Percentiles rank a stretch among this genome's conserved stretches.
Conservation (phyloP, 441 rosid species). For the Mallotus japonicus region DNA sequence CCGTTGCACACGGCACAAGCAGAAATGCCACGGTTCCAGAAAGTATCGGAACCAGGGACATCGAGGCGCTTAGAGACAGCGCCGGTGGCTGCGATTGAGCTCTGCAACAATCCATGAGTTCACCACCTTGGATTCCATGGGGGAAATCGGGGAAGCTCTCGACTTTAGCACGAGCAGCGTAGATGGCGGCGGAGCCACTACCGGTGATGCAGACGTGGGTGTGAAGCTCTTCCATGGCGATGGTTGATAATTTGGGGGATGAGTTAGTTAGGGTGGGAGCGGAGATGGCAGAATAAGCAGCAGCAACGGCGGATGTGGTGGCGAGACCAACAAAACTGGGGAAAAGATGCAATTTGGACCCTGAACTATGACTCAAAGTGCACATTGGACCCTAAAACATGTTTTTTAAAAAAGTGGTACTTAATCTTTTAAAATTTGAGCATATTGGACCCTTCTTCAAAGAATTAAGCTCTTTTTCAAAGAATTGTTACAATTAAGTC, state of each 20-base stretch:
- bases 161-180: conserved; percentile 77
- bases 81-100: conserved; percentile 63
- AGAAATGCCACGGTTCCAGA: conserved; percentile 78
- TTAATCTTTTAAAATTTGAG: too few relatives aligned
- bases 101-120: conserved; percentile 58
- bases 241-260: conserved; percentile 5
- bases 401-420: too few relatives aligned
- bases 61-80: conserved; percentile 69
- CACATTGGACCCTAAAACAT: too few relatives aligned
- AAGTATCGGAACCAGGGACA: conserved; percentile 56
- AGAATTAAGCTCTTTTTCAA: too few relatives aligned
- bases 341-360: too few relatives aligned
- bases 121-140: conserved; percentile 57
- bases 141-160: conserved; percentile 90
- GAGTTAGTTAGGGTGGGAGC: conserved; percentile 35
- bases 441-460: too few relatives aligned
- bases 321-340: conserved; percentile 28
- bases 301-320: conserved; percentile 29
- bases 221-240: conserved; percentile 34
- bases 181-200: conserved; percentile 85
- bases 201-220: conserved; percentile 82
- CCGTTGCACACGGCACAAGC: conserved; percentile 89
- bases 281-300: conserved; percentile 26
- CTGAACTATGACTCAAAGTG: too few relatives aligned
- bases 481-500: too few relatives aligned